Evolutionary conservation across 768 basidiomycete genomes (phyloP).

Genomic region (Suillus subaureus): DNA sequence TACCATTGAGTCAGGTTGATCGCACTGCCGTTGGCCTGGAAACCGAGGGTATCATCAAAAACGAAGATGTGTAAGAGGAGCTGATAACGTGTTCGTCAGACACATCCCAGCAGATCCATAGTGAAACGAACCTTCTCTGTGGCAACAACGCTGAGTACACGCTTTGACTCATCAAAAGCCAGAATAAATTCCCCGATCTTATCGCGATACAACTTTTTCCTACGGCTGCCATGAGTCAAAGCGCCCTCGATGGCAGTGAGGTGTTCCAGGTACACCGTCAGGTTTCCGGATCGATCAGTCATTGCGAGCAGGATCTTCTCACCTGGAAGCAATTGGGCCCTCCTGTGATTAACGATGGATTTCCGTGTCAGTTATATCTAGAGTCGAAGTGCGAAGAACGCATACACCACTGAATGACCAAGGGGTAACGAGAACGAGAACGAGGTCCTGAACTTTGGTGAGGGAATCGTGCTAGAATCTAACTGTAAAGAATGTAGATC

Average conservation of each 20-base stretch:
- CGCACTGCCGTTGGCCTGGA: constrained; percentile 44
- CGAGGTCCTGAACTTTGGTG: constrained; percentile 20
- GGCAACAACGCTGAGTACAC: constrained; percentile 48
- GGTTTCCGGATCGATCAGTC: constrained; percentile 34
- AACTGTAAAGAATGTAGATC: constrained; percentile 32
- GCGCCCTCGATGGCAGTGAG: constrained; percentile 34
- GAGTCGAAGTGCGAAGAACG: not conserved
- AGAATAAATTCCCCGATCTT: constrained; percentile 50
- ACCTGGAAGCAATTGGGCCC: constrained; percentile 43
- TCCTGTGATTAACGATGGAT: constrained; percentile 21
- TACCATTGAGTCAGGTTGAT: constrained; percentile 50
- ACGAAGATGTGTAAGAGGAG: constrained; percentile 46
- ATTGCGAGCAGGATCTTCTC: constrained; percentile 46
- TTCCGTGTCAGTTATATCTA: not conserved
- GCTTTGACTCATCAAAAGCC: constrained; percentile 54
- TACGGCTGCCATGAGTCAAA: constrained; percentile 22
- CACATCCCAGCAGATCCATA: too few relatives aligned
- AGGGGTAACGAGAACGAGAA: constrained; percentile 23
- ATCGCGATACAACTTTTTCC: constrained; percentile 42
- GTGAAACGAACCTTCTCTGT: constrained; percentile 38
- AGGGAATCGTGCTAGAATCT: constrained; percentile 23
- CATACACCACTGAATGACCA: constrained; percentile 19
- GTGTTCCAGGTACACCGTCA: constrained; percentile 43
- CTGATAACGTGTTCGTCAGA: constrained; percentile 22
- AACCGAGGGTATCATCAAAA: constrained; percentile 47